These are phyloP conservation scores for Lentinula lateritia DNA, from an alignment of 768 basidiomycete genomes.

Conservation along the genomic window DNA sequence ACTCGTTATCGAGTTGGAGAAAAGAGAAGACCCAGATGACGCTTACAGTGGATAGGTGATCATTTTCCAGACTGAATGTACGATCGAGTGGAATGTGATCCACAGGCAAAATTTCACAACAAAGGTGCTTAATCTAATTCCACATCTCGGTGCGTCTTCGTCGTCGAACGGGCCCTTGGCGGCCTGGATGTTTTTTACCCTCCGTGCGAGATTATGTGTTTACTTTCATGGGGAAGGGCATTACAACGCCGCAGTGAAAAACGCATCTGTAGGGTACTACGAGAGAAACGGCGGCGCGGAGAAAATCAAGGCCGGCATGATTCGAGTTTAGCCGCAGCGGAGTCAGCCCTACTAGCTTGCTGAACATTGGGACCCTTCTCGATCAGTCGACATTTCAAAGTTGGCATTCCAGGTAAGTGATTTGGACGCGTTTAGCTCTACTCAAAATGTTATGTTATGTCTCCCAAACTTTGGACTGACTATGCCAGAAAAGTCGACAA, in stretches of 20 bases:
- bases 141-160: slow-evolving; percentile 61
- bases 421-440: too few species aligned
- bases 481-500: background rate
- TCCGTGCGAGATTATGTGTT: slow-evolving; percentile 80
- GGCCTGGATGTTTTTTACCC: slow-evolving; percentile 76
- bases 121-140: slow-evolving; percentile 84
- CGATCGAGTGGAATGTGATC: slow-evolving; percentile 12
- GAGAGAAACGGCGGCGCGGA: slow-evolving; percentile 49
- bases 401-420: too few species aligned
- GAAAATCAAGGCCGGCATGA: slow-evolving; percentile 69
- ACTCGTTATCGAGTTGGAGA: slow-evolving; percentile 69
- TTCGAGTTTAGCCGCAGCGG: slow-evolving; percentile 58
- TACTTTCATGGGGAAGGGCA: slow-evolving; percentile 78
- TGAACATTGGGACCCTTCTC: slow-evolving; percentile 64
- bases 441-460: too few species aligned
- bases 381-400: too few species aligned
- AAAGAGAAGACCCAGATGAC: slow-evolving; percentile 70
- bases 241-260: slow-evolving; percentile 83
- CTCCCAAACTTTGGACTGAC: too few species aligned
- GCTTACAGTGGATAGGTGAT: slow-evolving; percentile 43
- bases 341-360: slow-evolving; percentile 72
- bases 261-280: slow-evolving; percentile 72
- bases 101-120: slow-evolving; percentile 62
- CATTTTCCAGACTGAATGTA: slow-evolving; percentile 28
- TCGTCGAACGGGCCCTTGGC: slow-evolving; percentile 46